phyloP scores from a whole-genome alignment of 1,284 basidiomycete genomes.

The Rhodofomes roseus region DNA sequence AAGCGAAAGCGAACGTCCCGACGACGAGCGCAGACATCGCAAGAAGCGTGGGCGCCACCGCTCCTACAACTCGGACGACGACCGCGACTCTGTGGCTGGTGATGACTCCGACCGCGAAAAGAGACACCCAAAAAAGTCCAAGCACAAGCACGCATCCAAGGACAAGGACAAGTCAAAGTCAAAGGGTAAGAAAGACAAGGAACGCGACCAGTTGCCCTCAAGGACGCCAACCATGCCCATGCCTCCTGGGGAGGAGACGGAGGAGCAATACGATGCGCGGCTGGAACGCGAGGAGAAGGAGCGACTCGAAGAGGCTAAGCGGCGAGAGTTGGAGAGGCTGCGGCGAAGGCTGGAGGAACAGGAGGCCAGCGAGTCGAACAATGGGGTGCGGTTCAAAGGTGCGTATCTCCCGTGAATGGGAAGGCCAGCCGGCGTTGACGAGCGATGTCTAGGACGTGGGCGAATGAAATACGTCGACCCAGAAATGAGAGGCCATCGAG shows the following conservation, averaged over 20 bases:
- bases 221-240: slow-evolving; percentile 15
- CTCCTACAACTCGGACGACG: neutral
- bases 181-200: slow-evolving; percentile 19
- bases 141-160: slow-evolving; percentile 22
- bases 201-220: slow-evolving; percentile 19
- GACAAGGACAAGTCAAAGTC: slow-evolving; percentile 28
- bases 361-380: slow-evolving; percentile 30
- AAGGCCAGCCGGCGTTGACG: neutral
- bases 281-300: slow-evolving; percentile 70
- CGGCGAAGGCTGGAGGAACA: slow-evolving; percentile 37
- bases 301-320: slow-evolving; percentile 44
- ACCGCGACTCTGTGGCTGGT: neutral
- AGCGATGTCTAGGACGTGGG: slow-evolving; percentile 48
- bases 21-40: slow-evolving; percentile 9
- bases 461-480: slow-evolving; percentile 69
- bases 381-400: slow-evolving; percentile 65
- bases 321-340: slow-evolving; percentile 47
- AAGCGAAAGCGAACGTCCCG: slow-evolving; percentile 16
- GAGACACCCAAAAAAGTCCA: slow-evolving; percentile 18
- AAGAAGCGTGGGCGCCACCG: neutral
- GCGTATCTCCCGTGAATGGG: slow-evolving; percentile 1
- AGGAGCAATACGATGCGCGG: slow-evolving; percentile 66
- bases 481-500: slow-evolving; percentile 32
- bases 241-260: slow-evolving; percentile 52
- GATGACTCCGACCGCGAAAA: slow-evolving; percentile 4